Conservation (phyloP, 345 rosid species). For the Toxicodendron radicans region DNA sequence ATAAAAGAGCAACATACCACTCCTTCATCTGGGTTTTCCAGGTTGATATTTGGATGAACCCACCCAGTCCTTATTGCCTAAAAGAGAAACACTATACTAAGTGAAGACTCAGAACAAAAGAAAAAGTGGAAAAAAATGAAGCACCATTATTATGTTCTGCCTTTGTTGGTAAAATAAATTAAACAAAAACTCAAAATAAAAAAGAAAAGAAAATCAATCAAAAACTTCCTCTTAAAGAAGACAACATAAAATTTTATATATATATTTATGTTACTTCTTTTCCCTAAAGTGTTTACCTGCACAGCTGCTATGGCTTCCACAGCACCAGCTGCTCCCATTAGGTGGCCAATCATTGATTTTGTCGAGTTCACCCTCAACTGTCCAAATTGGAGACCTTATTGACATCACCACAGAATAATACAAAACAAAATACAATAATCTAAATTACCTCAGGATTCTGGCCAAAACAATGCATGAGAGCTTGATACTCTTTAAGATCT, state of each 20-base stretch:
- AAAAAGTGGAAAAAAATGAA: not conserved
- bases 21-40: constrained; percentile 76
- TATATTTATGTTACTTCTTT: too few relatives aligned
- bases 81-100: constrained; percentile 16
- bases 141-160: not conserved
- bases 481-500: constrained; percentile 78
- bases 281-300: constrained; percentile 50
- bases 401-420: constrained; percentile 14
- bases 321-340: constrained; percentile 92
- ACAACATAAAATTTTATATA: too few relatives aligned
- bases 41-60: constrained; percentile 94
- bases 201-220: not conserved
- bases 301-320: constrained; percentile 88
- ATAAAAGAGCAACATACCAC: constrained; percentile 52
- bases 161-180: not conserved
- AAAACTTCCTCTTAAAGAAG: not conserved
- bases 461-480: constrained; percentile 80
- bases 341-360: constrained; percentile 93
- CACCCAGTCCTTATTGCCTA: constrained; percentile 95
- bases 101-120: constrained; percentile 4
- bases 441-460: constrained; percentile 64
- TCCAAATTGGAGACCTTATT: constrained; percentile 21
- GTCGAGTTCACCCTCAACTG: constrained; percentile 88
- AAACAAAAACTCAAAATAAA: not conserved
- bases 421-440: not conserved